A percentile compares a stretch with the other conserved stretches of the same genome.
Evolutionary conservation across 2,329 filamentous ascomycete genomes (phyloP).

Genomic region (Phaeosphaeriaceae sp.): DNA sequence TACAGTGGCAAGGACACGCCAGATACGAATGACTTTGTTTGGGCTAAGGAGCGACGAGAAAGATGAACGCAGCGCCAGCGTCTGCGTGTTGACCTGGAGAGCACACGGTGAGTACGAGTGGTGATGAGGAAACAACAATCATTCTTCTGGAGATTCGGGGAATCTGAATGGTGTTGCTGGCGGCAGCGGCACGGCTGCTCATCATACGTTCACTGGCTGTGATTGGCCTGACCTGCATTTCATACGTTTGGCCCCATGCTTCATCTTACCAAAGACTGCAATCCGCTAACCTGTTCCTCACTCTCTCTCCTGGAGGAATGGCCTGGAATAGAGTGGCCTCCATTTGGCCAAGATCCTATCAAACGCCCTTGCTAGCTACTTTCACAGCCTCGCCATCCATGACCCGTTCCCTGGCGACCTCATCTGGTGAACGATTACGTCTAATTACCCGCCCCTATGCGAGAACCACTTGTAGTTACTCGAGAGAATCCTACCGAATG

Average conservation of each 20-base stretch:
- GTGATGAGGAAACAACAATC: conserved; percentile 28
- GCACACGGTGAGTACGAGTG: conserved; percentile 30
- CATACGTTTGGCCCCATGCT: conserved; percentile 20
- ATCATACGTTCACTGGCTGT: neutral
- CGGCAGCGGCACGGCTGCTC: neutral
- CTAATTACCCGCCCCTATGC: too few relatives aligned
- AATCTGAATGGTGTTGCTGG: conserved; percentile 7
- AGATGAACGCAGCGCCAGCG: conserved; percentile 31
- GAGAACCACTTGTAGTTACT: too few relatives aligned
- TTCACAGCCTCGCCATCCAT: too few relatives aligned
- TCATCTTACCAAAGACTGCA: conserved; percentile 27
- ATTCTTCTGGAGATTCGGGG: conserved; percentile 7
- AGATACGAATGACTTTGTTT: conserved; percentile 15
- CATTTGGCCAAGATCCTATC: conserved; percentile 8
- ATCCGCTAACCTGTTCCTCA: conserved; percentile 35
- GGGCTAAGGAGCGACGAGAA: conserved; percentile 29
- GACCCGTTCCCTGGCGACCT: too few relatives aligned
- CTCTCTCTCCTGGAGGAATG: conserved; percentile 1
- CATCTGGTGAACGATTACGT: too few relatives aligned
- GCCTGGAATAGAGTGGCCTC: conserved; percentile 28
- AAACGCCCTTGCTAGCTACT: conserved; percentile 2
- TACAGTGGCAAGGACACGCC: conserved; percentile 17
- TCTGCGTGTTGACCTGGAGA: conserved; percentile 29
- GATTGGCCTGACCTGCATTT: too few relatives aligned
- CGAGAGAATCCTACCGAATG: too few relatives aligned